Evolutionary conservation across 2,329 filamentous ascomycete genomes (phyloP), one percentile per base, ranked within the genome.

Genomic region (Lachnellula arida): DNA sequence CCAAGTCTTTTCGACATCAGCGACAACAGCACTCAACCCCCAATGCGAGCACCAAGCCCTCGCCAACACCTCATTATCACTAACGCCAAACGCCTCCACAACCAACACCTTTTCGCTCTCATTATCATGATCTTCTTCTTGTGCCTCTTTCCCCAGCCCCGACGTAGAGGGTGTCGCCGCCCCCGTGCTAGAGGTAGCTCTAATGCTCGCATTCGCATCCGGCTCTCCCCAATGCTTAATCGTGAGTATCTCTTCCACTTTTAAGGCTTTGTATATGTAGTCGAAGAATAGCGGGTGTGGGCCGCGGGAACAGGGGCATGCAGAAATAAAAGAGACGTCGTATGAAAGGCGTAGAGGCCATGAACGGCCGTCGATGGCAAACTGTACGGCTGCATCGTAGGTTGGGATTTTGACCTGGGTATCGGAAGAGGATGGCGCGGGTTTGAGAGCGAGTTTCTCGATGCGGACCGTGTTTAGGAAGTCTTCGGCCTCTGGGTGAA

Each of bases 41-140:
- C 86, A 89, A 65, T 89, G 85, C 54, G 86, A 81, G 68, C 87
- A 91, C 88, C 88, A 91, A 6, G 88, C 87, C 59, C 88, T 76
- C 1, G 85, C 87, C 64, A 91, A 78, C 4, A 90, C 87, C 70
- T 91, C 88, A 62, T 91, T 90, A 70, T 91, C 88, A 49, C 76
- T 76, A 22, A 87, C 86, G 0, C 88, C 88, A 68, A 88, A 85
- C 0, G 87, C 85, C 72, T 91, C 86, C 14, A 91, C 78, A 4
- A 87, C 84, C 8, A 91, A 74, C 3, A 91, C 86, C 63, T 81
- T 81, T 62, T 87, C 86, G 25, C 82, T 75, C 53, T 85, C 81
- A 17, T 77, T 73, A 14, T 76, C 73, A 14, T 75, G 72, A 40
- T 66, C 64, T 23, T 76, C 73, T 12, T 75, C 72, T 42, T 66